phyloP scores from a whole-genome alignment of 164 flowering plant species.

The Houttuynia cordata region DNA sequence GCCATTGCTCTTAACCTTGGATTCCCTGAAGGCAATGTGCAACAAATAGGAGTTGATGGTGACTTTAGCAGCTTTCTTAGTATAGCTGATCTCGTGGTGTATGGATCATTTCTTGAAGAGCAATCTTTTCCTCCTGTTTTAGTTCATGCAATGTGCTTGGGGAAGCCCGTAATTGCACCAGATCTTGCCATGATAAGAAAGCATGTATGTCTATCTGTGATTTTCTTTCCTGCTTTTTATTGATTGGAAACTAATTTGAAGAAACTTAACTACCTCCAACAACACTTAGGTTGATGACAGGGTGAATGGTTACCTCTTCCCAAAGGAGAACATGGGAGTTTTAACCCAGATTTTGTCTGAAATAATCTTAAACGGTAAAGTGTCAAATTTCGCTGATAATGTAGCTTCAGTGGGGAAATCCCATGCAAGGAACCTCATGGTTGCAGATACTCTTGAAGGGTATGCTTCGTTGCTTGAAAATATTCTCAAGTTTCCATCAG shows the following conservation, averaged over 20 bases:
- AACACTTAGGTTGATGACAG: slow-evolving; percentile 66
- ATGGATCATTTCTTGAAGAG: slow-evolving; percentile 90
- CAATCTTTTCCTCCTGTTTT: slow-evolving; percentile 78
- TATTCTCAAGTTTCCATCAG: slow-evolving; percentile 69
- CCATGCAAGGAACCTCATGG: slow-evolving; percentile 67
- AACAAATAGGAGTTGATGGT: slow-evolving; percentile 37
- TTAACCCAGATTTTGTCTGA: slow-evolving; percentile 40
- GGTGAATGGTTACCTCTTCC: slow-evolving; percentile 84
- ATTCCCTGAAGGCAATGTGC: slow-evolving; percentile 54
- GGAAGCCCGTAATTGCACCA: slow-evolving; percentile 79
- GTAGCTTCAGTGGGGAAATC: slow-evolving; percentile 54
- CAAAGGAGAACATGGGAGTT: slow-evolving; percentile 47
- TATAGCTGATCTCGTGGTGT: slow-evolving; percentile 59
- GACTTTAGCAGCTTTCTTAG: slow-evolving; percentile 32
- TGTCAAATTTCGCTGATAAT: slow-evolving; percentile 50
- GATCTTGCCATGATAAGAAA: slow-evolving; percentile 61
- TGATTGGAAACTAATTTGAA: background rate
- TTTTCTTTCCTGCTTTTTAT: background rate
- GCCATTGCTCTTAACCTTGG: slow-evolving; percentile 54
- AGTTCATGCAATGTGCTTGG: slow-evolving; percentile 71
- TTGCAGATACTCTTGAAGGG: slow-evolving; percentile 56
- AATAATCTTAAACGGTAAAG: slow-evolving; percentile 47
- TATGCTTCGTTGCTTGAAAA: slow-evolving; percentile 61
- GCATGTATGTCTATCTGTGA: slow-evolving; percentile 45
- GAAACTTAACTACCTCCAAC: slow-evolving; percentile 26